These are phyloP conservation scores for Mycena sp. DNA, from an alignment of 1,284 basidiomycete genomes.

Conservation along the genomic window DNA sequence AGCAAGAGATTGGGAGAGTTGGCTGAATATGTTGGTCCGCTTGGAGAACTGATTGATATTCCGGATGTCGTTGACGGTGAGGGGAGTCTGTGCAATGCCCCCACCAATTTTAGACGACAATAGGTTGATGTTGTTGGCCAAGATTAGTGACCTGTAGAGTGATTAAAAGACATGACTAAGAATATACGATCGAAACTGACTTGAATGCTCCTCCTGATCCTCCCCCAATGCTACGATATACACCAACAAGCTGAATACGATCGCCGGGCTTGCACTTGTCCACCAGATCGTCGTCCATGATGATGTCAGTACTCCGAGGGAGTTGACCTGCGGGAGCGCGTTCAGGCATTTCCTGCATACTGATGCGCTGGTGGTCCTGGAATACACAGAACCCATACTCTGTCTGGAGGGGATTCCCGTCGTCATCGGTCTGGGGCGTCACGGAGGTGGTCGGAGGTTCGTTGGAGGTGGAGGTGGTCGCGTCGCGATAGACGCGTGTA, in stretches of 20 bases:
- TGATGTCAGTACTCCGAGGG: constrained; percentile 95
- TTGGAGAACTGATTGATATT: constrained; percentile 96
- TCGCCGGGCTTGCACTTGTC: constrained; percentile 99
- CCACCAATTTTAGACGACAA: constrained; percentile 96
- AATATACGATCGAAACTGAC: constrained; percentile 58
- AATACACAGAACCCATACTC: constrained; percentile 96
- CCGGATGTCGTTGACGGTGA: constrained; percentile 96
- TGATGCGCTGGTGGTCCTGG: constrained; percentile 96
- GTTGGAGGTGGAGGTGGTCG: constrained; percentile 86
- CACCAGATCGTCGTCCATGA: constrained; percentile 96
- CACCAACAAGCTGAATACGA: constrained; percentile 95
- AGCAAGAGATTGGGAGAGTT: constrained; percentile 95
- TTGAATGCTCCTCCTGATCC: constrained; percentile 91
- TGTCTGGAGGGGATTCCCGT: constrained; percentile 87
- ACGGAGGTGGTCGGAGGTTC: constrained; percentile 92
- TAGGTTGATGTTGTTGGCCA: constrained; percentile 97
- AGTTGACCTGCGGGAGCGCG: constrained; percentile 97
- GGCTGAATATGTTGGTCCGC: constrained; percentile 84
- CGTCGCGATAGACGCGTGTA: constrained; percentile 92
- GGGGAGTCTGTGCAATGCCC: constrained; percentile 92
- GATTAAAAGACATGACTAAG: constrained; percentile 28
- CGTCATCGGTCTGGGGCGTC: constrained; percentile 92
- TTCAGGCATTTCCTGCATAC: constrained; percentile 99
- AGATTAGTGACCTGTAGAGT: constrained; percentile 81
- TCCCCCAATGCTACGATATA: constrained; percentile 94